Base-by-base conservation (phyloP, 2,329 filamentous ascomycete genomes). In the Acrodontium crateriforme region DNA sequence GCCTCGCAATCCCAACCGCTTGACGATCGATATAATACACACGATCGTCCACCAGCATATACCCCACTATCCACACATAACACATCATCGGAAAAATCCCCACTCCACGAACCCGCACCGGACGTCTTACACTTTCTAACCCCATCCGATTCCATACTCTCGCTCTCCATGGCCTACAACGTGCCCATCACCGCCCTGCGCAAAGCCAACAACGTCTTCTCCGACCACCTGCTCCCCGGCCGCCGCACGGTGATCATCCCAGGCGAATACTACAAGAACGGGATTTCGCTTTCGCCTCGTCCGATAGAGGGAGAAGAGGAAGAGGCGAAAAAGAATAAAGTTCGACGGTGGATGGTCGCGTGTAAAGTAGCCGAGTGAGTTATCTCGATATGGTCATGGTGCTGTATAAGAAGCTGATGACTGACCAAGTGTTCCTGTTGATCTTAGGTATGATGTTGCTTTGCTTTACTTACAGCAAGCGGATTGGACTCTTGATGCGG, bases 51-150 rank as follows among this genome's bases (percentile, higher is more conserved):
- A 5, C 61, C 61, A 15, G 57, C 61, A 23, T 65, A 65, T 28
- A 54, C 56, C 5, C 45, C 47, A 27, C 48, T 55, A 28, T 29
- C 36, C 16, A 16, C 34, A 8, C 31, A 34, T 6, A 28, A 50
- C 2, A 19, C 46, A 12, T 27, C 45, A 2, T 14, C 46, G 14
- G 61, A 60, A 27, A 39, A 40, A 25, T 19, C 14, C 28, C 25
- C 25, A 39, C 40, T 37, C 16, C 33, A 45, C 29, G 50, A 56
- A 6, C 46, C 52, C 3, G 58, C 61, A n/a, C 63, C 70, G 32
- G 78, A 84, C 50, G 71, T 73, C 3, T 58, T 85, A 9, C 81
- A 89, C 51, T 83, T 83, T 52, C 60, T 89, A 26, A 63, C 79
- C 43, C 74, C 78, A 32, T 62, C 67, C 35, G 81, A 89, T 48